A percentile compares a stretch with the other conserved stretches of the same genome.
Conservation (phyloP, 129 eudicot genomes). For the Smallanthus sonchifolius region DNA sequence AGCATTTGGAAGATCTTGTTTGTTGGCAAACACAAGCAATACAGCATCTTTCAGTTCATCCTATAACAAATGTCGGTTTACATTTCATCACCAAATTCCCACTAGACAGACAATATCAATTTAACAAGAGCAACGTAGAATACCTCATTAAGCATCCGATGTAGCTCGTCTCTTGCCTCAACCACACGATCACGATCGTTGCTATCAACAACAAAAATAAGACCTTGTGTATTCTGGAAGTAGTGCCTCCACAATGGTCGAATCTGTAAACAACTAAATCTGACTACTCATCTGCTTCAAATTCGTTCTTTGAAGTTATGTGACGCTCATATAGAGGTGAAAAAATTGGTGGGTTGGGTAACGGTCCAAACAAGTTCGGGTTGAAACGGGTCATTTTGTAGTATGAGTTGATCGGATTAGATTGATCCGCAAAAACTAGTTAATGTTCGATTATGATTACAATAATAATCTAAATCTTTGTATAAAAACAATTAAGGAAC, state of each 20-base stretch:
- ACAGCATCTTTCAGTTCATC: slow-evolving; percentile 25
- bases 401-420: not conserved
- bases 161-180: slow-evolving; percentile 50
- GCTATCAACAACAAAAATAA: slow-evolving; percentile 51
- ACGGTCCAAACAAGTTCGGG: not conserved
- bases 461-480: not conserved
- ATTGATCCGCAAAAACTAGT: not conserved
- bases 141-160: slow-evolving; percentile 51
- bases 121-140: not conserved
- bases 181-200: slow-evolving; percentile 48
- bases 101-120: not conserved
- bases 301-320: not conserved
- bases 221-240: slow-evolving; percentile 53
- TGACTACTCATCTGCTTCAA: not conserved
- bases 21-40: slow-evolving; percentile 32
- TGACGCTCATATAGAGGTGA: not conserved
- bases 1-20: slow-evolving; percentile 33
- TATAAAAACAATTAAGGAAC: not conserved
- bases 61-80: not conserved
- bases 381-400: not conserved
- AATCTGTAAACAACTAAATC: slow-evolving; percentile 24
- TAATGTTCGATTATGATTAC: not conserved
- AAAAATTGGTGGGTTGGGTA: not conserved
- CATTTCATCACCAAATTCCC: not conserved
- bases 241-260: slow-evolving; percentile 59